Evolutionary conservation across 345 rosid genomes (phyloP).

Genomic region (Sisymbrium irio): DNA sequence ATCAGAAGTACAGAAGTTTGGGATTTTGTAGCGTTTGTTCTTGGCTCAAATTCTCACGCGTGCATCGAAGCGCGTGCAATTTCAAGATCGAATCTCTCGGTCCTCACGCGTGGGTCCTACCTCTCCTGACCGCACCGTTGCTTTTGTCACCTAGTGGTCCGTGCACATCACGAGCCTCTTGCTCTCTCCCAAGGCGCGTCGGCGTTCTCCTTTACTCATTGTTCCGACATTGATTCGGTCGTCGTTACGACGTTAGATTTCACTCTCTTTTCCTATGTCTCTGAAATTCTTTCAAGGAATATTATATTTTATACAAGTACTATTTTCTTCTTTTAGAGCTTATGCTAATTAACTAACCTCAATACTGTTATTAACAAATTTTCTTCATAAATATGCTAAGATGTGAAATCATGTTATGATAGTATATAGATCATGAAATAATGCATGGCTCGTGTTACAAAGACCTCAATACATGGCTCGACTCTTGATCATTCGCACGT

Average conservation of each 20-base stretch:
- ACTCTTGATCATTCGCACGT: background rate
- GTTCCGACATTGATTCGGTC: constrained; percentile 40
- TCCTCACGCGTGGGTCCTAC: constrained; percentile 19
- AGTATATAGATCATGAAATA: background rate
- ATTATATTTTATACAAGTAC: background rate
- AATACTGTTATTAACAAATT: background rate
- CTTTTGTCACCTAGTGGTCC: constrained; percentile 39
- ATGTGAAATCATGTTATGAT: background rate
- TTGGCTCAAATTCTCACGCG: constrained; percentile 30
- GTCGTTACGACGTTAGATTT: constrained; percentile 16
- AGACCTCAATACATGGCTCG: too few species aligned
- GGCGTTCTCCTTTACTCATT: background rate
- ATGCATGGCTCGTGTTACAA: background rate
- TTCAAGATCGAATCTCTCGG: constrained; percentile 36
- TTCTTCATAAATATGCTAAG: background rate
- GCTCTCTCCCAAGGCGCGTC: constrained; percentile 35
- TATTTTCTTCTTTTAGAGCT: background rate
- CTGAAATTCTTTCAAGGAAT: constrained; percentile 16
- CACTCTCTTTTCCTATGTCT: constrained; percentile 11
- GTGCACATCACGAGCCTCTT: constrained; percentile 35
- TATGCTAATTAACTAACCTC: background rate
- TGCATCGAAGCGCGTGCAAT: constrained; percentile 21
- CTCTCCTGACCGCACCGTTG: constrained; percentile 28
- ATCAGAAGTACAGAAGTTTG: constrained; percentile 20
- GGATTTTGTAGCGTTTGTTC: constrained; percentile 1